Base-by-base conservation (phyloP, 164 flowering plant genomes). In the Tinospora cordifolia region DNA sequence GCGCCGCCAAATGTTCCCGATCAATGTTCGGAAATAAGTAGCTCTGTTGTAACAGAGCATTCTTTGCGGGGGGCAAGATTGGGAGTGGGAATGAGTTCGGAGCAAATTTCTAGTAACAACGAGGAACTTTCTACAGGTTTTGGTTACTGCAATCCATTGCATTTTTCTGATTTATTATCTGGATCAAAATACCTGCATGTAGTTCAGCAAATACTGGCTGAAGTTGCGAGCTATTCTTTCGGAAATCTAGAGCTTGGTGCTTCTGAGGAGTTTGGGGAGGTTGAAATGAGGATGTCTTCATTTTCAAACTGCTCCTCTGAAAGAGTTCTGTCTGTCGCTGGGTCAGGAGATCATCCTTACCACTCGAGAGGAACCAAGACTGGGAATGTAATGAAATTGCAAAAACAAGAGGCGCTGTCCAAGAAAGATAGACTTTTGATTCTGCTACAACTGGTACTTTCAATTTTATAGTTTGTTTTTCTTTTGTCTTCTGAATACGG, bases 381-480 rank as follows among this genome's bases (percentile, higher is more conserved):
- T 8, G 51, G 60, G 24, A 25, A 54, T 54, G 60, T n/a, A 54
- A n/a, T 21, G n/a, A 19, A 69, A 13, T 40, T 60, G 68, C 84
- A 74, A 69, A 83, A 70, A 66, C 72, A 63, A 49, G 84, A 80
- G 9, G 66, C 71, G 54, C 85, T 83, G 77, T 72, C 79, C 12
- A 89, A 83, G 83, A 89, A 87, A 75, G 67, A 84, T 41, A 88
- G 89, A 66, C 79, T 94, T 62, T 73, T 87, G 41, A 74, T 81
- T 68, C 81, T 94, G 65, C 81, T 94, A 30, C 87, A 89, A 88
- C 67, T 83, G 95, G 98, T 94, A 86, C n/a, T 63, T 71, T 62
- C 13, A 19, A n/a, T 54, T 70, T 63, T 51, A 41, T 44, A 11
- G 34, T 66, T 24, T 21, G n/a, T 11, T n/a, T 38, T 2, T 46